A percentile compares a stretch with the other conserved stretches of the same genome.
Conservation (phyloP, 352 stramenopile genomes). For the Phytopythium cucurbitacearum region DNA sequence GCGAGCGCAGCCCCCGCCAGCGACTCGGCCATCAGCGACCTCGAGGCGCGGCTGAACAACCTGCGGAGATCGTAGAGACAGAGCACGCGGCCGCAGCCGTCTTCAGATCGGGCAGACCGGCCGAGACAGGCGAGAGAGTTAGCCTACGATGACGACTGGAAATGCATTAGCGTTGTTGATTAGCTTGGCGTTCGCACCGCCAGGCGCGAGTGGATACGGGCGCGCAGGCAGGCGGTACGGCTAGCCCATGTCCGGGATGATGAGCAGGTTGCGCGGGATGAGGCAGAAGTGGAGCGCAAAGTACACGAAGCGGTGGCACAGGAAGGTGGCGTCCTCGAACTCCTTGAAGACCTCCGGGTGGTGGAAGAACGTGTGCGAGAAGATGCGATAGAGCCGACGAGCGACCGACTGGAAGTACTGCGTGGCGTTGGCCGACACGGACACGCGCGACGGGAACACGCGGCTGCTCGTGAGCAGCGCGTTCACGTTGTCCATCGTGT, state of each 20-base stretch:
- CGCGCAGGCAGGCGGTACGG: too few species aligned
- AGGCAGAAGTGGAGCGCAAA: slow-evolving; percentile 75
- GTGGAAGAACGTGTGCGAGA: slow-evolving; percentile 84
- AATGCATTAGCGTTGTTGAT: too few species aligned
- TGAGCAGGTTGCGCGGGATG: slow-evolving; percentile 80
- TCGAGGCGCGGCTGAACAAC: slow-evolving; percentile 97
- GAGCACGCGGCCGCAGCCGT: too few species aligned
- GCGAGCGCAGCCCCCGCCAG: background rate
- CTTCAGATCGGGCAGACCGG: background rate
- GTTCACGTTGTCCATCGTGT: slow-evolving; percentile 87
- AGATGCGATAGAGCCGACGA: slow-evolving; percentile 76
- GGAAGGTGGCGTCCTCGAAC: slow-evolving; percentile 67
- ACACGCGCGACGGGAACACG: slow-evolving; percentile 75
- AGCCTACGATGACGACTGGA: background rate
- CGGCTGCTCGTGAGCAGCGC: slow-evolving; percentile 77
- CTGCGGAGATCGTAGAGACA: slow-evolving; percentile 68
- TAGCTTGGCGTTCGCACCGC: too few species aligned
- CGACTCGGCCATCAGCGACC: slow-evolving; percentile 91
- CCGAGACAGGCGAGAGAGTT: background rate
- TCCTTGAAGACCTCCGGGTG: slow-evolving; percentile 69
- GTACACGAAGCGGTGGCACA: slow-evolving; percentile 85
- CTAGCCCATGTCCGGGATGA: slow-evolving; percentile 73
- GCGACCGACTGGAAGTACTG: slow-evolving; percentile 87
- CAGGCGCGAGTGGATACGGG: background rate
- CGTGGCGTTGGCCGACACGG: slow-evolving; percentile 72